phyloP scores from a whole-genome alignment of 345 rosid species.

The Angophora floribunda region DNA sequence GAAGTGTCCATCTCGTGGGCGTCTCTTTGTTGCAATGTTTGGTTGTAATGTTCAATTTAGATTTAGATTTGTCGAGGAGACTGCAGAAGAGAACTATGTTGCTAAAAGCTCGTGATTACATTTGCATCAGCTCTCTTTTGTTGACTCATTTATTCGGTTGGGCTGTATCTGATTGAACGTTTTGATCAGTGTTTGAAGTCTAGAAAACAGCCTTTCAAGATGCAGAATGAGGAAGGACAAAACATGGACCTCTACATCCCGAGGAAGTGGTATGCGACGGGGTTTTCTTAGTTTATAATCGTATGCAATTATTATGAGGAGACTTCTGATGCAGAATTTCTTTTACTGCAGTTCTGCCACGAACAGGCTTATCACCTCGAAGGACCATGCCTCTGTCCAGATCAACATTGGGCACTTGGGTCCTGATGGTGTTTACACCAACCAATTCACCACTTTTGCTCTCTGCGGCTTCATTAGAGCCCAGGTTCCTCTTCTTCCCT shows the following conservation, averaged over 20 bases:
- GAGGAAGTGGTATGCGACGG: slow-evolving; percentile 56
- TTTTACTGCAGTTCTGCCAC: slow-evolving; percentile 44
- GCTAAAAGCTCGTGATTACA: background rate
- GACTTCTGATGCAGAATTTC: background rate
- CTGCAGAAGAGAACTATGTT: background rate
- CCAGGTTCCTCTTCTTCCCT: slow-evolving; percentile 19
- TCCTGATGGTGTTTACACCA: slow-evolving; percentile 35
- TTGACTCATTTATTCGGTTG: background rate
- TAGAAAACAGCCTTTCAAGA: slow-evolving; percentile 21
- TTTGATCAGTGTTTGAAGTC: background rate
- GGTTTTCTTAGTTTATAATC: background rate
- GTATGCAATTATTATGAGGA: background rate
- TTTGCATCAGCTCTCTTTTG: background rate
- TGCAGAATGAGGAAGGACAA: slow-evolving; percentile 96
- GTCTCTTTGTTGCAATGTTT: background rate
- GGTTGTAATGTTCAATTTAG: background rate
- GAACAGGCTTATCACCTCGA: slow-evolving; percentile 49
- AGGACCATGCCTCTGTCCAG: slow-evolving; percentile 56
- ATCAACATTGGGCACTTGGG: slow-evolving; percentile 48
- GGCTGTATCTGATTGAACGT: background rate
- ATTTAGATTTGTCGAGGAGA: background rate
- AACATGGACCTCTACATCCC: slow-evolving; percentile 88
- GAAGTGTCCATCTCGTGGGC: accelerated
- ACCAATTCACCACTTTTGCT: slow-evolving; percentile 38
- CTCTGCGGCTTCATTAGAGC: slow-evolving; percentile 47